A percentile compares a stretch with the other conserved stretches of the same genome.
Conservation (phyloP, 164 flowering plant genomes). For the Berberis thunbergii region DNA sequence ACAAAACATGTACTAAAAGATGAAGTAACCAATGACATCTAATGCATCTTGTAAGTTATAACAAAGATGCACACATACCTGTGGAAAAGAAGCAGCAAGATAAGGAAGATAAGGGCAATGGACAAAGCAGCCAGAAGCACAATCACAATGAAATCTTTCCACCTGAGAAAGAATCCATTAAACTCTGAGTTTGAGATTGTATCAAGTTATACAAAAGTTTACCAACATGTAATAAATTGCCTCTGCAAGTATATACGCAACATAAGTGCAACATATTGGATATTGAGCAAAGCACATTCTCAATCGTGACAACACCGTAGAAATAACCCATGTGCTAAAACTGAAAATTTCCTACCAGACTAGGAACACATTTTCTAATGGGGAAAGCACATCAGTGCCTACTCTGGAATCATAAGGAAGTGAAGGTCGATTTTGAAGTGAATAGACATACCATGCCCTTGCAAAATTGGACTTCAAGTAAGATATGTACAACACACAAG, state of each 20-base stretch:
- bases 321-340: no score
- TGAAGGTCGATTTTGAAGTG: not conserved
- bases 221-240: no score
- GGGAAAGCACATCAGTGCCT: no score
- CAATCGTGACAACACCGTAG: no score
- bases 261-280: no score
- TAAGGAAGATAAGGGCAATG: conserved; percentile 50
- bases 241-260: no score
- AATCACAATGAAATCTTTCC: conserved; percentile 65
- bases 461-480: conserved; percentile 50
- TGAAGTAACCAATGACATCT: not conserved
- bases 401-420: not conserved
- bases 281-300: no score
- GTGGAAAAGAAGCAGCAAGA: conserved; percentile 74
- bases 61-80: conserved; percentile 36
- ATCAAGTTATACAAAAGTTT: not conserved
- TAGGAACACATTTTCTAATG: no score
- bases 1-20: not conserved
- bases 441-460: conserved; percentile 47
- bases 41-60: not conserved
- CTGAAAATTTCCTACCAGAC: no score
- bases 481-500: conserved; percentile 60
- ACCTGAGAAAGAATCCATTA: conserved; percentile 43
- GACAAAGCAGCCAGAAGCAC: conserved; percentile 46
- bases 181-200: conserved; percentile 1